phyloP scores from a whole-genome alignment of 2,329 filamentous ascomycete species.

The Paraphoma chrysanthemicola region DNA sequence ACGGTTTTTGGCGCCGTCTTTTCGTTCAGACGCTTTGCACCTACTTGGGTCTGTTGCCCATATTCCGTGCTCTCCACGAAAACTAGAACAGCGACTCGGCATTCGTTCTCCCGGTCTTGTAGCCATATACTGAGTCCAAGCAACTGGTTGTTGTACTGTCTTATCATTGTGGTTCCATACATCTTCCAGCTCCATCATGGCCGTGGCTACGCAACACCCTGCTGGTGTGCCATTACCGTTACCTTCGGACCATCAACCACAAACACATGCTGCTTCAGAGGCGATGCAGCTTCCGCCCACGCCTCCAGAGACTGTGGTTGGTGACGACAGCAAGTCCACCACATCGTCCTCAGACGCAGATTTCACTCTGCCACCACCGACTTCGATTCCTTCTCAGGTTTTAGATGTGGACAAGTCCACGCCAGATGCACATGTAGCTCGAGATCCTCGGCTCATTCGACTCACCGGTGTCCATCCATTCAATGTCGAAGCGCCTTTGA shows the following conservation, averaged over 20 bases:
- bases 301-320: conserved; percentile 44
- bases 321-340: conserved; percentile 34
- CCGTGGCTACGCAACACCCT: conserved; percentile 14
- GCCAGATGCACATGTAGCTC: conserved; percentile 79
- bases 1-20: background rate
- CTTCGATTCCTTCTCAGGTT: conserved; percentile 64
- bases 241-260: conserved; percentile 21
- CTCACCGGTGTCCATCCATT: conserved; percentile 90
- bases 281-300: conserved; percentile 39
- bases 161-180: background rate
- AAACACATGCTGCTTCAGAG: conserved; percentile 21
- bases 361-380: conserved; percentile 74
- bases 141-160: no score
- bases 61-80: background rate
- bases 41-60: background rate
- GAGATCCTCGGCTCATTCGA: conserved; percentile 82
- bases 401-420: conserved; percentile 81
- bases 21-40: background rate
- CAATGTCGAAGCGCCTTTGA: conserved; percentile 86
- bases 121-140: no score
- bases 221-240: conserved; percentile 22
- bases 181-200: conserved; percentile 21
- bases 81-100: background rate
- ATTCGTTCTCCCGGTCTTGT: background rate
- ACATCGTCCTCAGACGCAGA: conserved; percentile 25